Conservation (phyloP, 2,329 filamentous ascomycete genomes). For the Myriosclerotinia curreyana region DNA sequence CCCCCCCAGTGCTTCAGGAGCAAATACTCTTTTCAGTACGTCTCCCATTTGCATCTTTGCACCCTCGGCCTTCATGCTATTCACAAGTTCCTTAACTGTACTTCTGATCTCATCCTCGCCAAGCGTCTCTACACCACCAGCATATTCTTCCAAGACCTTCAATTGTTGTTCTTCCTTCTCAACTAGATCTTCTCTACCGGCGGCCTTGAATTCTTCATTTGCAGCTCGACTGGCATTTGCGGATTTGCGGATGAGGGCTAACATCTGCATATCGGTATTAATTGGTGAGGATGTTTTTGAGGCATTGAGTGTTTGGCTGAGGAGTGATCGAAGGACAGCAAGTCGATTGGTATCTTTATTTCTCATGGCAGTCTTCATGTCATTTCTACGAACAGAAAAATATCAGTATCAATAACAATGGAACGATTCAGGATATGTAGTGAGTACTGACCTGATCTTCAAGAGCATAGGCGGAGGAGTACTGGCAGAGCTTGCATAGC, state of each 20-base stretch:
- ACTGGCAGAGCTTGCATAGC: conserved; percentile 33
- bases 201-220: conserved; percentile 59
- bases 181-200: conserved; percentile 64
- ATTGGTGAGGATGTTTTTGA: conserved; percentile 71
- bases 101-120: conserved; percentile 56
- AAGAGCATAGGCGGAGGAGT: conserved; percentile 39
- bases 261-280: conserved; percentile 65
- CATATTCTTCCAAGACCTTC: conserved; percentile 63
- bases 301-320: conserved; percentile 70
- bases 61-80: conserved; percentile 46
- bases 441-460: conserved; percentile 39
- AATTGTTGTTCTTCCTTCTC: conserved; percentile 68
- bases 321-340: conserved; percentile 63
- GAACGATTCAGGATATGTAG: not conserved
- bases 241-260: conserved; percentile 64
- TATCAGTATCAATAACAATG: not conserved
- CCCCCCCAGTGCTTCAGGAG: conserved; percentile 54
- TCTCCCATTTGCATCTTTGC: conserved; percentile 54
- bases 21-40: conserved; percentile 60
- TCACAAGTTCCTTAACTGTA: conserved; percentile 52
- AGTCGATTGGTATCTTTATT: conserved; percentile 63
- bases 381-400: conserved; percentile 39
- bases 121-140: conserved; percentile 55
- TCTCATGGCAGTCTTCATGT: conserved; percentile 65
- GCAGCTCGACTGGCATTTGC: conserved; percentile 57